Evolutionary conservation across 768 basidiomycete genomes (phyloP).

Genomic region (Pleurotus tuber-regium): DNA sequence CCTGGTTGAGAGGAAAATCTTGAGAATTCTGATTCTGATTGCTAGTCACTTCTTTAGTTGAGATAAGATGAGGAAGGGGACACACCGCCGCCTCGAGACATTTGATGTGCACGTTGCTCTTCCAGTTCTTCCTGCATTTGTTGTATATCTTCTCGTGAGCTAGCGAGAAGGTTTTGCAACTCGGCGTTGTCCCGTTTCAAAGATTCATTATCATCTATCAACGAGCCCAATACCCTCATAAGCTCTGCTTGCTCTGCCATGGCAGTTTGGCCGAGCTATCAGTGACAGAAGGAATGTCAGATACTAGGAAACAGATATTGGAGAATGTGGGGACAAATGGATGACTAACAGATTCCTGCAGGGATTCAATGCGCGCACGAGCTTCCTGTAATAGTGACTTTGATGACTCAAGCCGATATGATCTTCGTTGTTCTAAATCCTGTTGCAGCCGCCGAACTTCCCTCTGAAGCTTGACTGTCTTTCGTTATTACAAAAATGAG

Average conservation of each 20-base stretch:
- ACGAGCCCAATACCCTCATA: constrained; percentile 70
- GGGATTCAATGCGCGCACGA: constrained; percentile 54
- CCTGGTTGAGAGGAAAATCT: not conserved
- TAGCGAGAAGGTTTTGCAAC: constrained; percentile 67
- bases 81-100: constrained; percentile 43
- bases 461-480: constrained; percentile 62
- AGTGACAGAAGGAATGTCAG: constrained; percentile 26
- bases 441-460: constrained; percentile 67
- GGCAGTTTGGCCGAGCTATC: constrained; percentile 38
- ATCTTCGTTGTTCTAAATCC: constrained; percentile 57
- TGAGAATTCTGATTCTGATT: not conserved
- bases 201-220: constrained; percentile 82
- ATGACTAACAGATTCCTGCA: constrained; percentile 59
- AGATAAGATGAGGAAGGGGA: not conserved
- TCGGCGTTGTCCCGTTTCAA: constrained; percentile 82
- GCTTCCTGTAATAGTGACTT: constrained; percentile 69
- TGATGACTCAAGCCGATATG: constrained; percentile 60
- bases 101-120: constrained; percentile 57
- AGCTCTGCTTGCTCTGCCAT: constrained; percentile 56
- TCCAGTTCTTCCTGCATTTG: constrained; percentile 71
- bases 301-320: constrained; percentile 10
- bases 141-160: constrained; percentile 76
- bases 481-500: too few relatives aligned
- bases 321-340: too few relatives aligned
- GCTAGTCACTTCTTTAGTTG: not conserved